Evolutionary conservation across 148 eudicot genomes (phyloP).

Genomic region (Linanthus parryae): DNA sequence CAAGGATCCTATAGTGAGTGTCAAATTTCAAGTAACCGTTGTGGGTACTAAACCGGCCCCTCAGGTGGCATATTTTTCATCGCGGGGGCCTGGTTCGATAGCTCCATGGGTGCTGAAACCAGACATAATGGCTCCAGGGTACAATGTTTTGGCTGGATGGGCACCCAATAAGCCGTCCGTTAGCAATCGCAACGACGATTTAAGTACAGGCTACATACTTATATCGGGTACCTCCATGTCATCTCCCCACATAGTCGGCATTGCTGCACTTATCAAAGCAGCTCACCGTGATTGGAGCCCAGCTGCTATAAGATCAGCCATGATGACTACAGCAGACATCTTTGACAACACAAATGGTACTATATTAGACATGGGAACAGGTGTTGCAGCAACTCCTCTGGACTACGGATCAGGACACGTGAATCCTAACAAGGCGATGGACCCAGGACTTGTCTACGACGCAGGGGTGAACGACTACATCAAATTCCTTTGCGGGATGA

Average conservation of each 20-base stretch:
- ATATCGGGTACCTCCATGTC: conserved; percentile 13
- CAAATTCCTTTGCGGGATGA: conserved; percentile 15
- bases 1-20: conserved; percentile 1
- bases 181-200: conserved; percentile 4
- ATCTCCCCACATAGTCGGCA: conserved; percentile 8
- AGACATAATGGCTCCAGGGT: conserved; percentile 19
- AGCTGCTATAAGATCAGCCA: conserved; percentile 14
- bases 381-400: conserved; percentile 9
- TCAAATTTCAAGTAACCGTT: conserved; percentile 8
- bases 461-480: conserved; percentile 6
- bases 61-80: conserved; percentile 6
- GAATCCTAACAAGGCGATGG: conserved; percentile 18
- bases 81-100: conserved; percentile 1
- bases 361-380: conserved; percentile 12
- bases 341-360: conserved; percentile 1
- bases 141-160: conserved; percentile 18
- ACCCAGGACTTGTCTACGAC: conserved; percentile 20
- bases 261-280: conserved; percentile 13
- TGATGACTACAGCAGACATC: conserved; percentile 20
- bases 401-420: conserved; percentile 20
- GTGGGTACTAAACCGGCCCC: conserved; percentile 18
- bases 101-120: conserved; percentile 20
- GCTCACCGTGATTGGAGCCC: conserved; percentile 20
- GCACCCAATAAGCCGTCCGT: conserved; percentile 1
- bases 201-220: neutral